Base-by-base conservation (phyloP, 1,284 basidiomycete genomes). In the Rugosomyces carneus region DNA sequence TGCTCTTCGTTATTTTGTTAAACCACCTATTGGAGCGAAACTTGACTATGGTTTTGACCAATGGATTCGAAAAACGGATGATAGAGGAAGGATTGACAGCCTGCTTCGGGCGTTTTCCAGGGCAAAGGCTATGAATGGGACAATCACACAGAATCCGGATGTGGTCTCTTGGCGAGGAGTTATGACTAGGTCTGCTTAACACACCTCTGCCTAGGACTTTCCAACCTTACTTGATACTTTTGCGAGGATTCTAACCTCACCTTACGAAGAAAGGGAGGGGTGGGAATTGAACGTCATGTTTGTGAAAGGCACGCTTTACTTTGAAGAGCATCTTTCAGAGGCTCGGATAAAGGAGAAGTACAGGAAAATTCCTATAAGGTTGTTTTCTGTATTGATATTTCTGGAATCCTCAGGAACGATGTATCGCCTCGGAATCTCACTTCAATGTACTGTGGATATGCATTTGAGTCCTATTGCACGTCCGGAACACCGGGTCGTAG, bases 91-190 rank as follows among this genome's bases (percentile, higher is more conserved):
- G 38, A 59, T 89, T n/a, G 83, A 86, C 60, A 67, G 75, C 4
- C 69, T 92, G 31, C 63, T 89, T 50, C 66, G 65, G 32, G 84
- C 82, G 51, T 72, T 60, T 60, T 71, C 55, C 57, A 67, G 42
- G 57, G 64, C 58, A 47, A 71, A 56, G 38, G 46, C 4, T 49
- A 40, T 4, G 50, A 48, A 4, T 40, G 24, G n/a, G n/a, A n/a
- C n/a, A n/a, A n/a, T 26, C 5, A 5, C 66, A 40, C 58, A 59
- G 27, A 73, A 74, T 45, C 68, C 82, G 20, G 75, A 76, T 37
- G 75, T 91, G 20, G 73, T 94, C 32, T 79, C 84, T 3, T 95
- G 92, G 91, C 73, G 92, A 58, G 95, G 94, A 3, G 80, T 97
- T 47, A 81, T 96, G 68, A 97, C 94, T 48, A 94, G 87, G 87